phyloP scores from a whole-genome alignment of 2,329 filamentous ascomycete genomes.

The Neocucurbitaria cava region DNA sequence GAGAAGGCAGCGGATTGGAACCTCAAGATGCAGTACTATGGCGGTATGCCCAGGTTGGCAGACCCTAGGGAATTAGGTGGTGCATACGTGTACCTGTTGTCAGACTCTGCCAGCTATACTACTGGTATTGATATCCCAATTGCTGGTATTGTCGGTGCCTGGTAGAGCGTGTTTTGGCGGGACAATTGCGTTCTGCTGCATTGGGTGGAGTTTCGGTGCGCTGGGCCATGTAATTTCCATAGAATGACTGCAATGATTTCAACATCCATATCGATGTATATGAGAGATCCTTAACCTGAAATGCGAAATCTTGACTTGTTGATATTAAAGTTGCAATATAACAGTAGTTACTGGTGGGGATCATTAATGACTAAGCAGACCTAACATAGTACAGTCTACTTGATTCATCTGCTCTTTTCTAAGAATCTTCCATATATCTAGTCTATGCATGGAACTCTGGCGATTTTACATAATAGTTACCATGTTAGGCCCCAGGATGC shows the following conservation, averaged over 20 bases:
- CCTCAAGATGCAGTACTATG: slow-evolving; percentile 62
- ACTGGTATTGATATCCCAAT: slow-evolving; percentile 59
- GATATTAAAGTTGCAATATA: no score
- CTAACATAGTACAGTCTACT: no score
- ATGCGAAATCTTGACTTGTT: no score
- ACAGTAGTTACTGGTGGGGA: no score
- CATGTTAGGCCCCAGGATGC: not conserved
- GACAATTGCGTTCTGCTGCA: slow-evolving; percentile 15
- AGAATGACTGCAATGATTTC: slow-evolving; percentile 12
- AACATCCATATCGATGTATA: not conserved
- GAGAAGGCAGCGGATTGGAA: slow-evolving; percentile 59
- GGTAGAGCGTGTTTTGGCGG: slow-evolving; percentile 31
- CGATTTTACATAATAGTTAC: not conserved
- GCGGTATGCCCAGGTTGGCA: slow-evolving; percentile 60
- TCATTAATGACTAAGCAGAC: no score
- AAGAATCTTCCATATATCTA: no score
- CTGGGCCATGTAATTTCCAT: slow-evolving; percentile 6
- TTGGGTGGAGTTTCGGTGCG: slow-evolving; percentile 27
- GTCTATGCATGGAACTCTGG: no score
- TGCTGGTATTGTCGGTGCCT: slow-evolving; percentile 57
- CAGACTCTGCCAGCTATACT: slow-evolving; percentile 57
- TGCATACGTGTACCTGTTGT: slow-evolving; percentile 58
- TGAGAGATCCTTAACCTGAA: no score
- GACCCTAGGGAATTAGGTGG: slow-evolving; percentile 60
- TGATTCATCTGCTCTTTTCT: no score